Conservation (phyloP, 345 rosid species). For the Syzygium grande region DNA sequence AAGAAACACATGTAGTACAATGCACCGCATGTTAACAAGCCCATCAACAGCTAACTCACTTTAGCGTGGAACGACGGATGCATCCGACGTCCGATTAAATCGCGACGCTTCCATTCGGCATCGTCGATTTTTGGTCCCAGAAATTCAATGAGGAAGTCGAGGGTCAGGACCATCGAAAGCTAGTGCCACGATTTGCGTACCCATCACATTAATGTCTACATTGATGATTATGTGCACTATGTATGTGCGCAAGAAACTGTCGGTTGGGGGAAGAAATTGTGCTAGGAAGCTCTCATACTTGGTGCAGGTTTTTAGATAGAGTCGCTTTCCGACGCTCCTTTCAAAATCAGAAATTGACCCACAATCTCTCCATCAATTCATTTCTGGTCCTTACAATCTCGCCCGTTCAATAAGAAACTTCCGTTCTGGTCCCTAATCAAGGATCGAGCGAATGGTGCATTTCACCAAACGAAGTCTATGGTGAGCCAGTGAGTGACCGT, state of each 20-base stretch:
- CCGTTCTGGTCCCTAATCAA: background rate
- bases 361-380: background rate
- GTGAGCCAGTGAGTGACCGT: background rate
- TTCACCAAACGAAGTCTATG: too few species aligned
- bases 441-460: background rate
- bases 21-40: background rate
- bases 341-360: background rate
- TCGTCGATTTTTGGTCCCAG: accelerated
- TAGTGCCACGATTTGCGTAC: background rate
- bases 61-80: background rate
- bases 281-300: background rate
- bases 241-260: background rate
- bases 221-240: too few species aligned
- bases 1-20: background rate
- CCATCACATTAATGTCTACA: too few species aligned
- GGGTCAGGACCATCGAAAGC: background rate
- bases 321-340: background rate
- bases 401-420: accelerated
- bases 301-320: background rate
- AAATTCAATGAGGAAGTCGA: background rate
- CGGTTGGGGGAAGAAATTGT: background rate
- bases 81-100: background rate
- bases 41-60: background rate
- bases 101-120: accelerated
- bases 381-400: background rate